Base-by-base conservation (phyloP, 768 basidiomycete genomes). In the Suillus decipiens region DNA sequence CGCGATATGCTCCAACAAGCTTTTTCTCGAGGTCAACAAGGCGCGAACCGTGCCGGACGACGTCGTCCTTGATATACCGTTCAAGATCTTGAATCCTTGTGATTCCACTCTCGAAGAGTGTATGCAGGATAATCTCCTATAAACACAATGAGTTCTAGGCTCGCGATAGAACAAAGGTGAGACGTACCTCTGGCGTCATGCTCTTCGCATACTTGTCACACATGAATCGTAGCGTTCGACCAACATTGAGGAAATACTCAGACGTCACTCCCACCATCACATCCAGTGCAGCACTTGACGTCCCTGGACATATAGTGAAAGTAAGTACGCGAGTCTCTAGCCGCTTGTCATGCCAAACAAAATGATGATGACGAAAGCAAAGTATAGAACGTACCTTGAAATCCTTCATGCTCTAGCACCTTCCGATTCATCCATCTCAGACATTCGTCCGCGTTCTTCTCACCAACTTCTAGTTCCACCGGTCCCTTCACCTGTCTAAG, bases 41-140 rank as follows among this genome's bases (percentile, higher is more conserved):
- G 56, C 93, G 86, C 10, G 81, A 74, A 9, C 93, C 92, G 70
- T 96, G 89, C 51, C 92, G 83, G 68, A 93, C 81, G 45, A 99
- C 83, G 64, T 97, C 96, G 64, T 98, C 95, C 56, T 86, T 86
- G 71, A 98, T 86, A 72, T 97, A 95, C 14, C 88, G 83, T 68
- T 96, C 93, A 1, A 99, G 83, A 65, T 92, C 89, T 69, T 87
- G 82, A 10, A 95, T 78, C 61, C 86, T 84, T 0, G 92, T 86
- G 8, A 85, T 86, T 5, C 96, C 96, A 64, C 90, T 92, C 76
- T 97, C 94, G 67, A 95, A 93, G 19, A 98, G 78, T 0, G 93
- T 90, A 73, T 96, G 94, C 2, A 95, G 82, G 42, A 96, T 88
- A 39, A 97, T 96, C 87, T 96, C 94, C 94, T 96, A 63, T n/a